Percentiles rank a stretch among this genome's conserved stretches.
Evolutionary conservation across 139 green algal species (phyloP).

Genomic region (Pleodorina starrii): DNA sequence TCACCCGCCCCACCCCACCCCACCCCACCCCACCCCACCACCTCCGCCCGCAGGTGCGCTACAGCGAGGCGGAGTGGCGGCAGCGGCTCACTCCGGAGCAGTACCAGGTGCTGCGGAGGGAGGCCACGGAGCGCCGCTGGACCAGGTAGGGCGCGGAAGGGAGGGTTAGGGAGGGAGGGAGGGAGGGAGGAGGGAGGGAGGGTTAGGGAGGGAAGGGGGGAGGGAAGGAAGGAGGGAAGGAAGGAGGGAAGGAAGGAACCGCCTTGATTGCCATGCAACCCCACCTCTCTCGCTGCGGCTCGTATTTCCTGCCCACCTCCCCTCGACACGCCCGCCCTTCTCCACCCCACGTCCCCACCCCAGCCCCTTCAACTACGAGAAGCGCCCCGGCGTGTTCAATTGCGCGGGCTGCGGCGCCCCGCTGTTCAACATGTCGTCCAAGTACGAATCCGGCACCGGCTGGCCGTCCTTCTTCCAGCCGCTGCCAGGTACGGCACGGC

Average conservation of each 20-base stretch:
- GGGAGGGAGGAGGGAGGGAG: too few relatives aligned
- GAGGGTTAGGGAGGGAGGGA: too few relatives aligned
- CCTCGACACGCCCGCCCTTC: too few relatives aligned
- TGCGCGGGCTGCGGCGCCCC: constrained; percentile 75
- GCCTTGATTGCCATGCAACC: too few relatives aligned
- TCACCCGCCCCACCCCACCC: too few relatives aligned
- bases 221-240: too few relatives aligned
- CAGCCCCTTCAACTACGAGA: constrained; percentile 77
- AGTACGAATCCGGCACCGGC: constrained; percentile 84
- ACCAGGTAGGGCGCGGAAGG: constrained; percentile 48
- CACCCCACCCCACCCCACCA: too few relatives aligned
- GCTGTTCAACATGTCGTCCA: constrained; percentile 80
- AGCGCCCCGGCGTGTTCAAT: constrained; percentile 77
- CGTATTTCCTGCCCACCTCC: too few relatives aligned
- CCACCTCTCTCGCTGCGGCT: too few relatives aligned
- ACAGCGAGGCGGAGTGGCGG: constrained; percentile 62
- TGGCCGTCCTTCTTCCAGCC: constrained; percentile 86
- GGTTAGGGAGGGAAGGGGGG: too few relatives aligned
- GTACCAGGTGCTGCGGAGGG: constrained; percentile 80
- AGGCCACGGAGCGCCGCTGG: constrained; percentile 74
- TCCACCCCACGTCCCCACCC: background rate
- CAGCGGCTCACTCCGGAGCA: constrained; percentile 56
- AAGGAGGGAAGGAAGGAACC: too few relatives aligned
- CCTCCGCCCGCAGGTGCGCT: constrained; percentile 40
- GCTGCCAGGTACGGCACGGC: constrained; percentile 54